A percentile compares a stretch with the other conserved stretches of the same genome.
phyloP scores from a whole-genome alignment of 2,329 filamentous ascomycete species.

The Colletotrichum falcatum region DNA sequence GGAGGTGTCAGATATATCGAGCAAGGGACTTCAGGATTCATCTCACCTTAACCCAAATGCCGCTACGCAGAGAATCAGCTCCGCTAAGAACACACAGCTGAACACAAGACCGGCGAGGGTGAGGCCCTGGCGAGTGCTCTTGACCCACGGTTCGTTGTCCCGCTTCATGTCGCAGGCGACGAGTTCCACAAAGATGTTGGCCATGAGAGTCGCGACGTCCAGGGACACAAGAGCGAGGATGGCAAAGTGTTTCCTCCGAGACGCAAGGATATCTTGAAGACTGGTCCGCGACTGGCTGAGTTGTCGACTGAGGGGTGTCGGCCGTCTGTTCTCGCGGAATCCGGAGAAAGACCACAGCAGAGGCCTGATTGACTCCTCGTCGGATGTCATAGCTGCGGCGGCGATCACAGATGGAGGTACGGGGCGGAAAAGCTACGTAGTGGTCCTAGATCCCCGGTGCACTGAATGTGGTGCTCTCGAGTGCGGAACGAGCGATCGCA shows the following conservation, averaged over 20 bases:
- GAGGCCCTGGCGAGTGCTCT: constrained; percentile 53
- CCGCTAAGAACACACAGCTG: constrained; percentile 73
- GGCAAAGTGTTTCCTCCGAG: constrained; percentile 58
- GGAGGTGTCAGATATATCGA: constrained; percentile 30
- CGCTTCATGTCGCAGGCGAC: constrained; percentile 60
- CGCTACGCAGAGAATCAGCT: constrained; percentile 69
- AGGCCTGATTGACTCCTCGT: constrained; percentile 34
- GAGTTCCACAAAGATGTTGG: constrained; percentile 61
- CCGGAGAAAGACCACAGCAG: constrained; percentile 38
- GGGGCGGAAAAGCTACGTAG: neutral
- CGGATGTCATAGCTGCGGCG: constrained; percentile 26
- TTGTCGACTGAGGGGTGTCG: constrained; percentile 35
- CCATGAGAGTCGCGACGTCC: constrained; percentile 59
- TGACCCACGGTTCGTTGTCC: constrained; percentile 56
- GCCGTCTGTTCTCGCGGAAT: constrained; percentile 34
- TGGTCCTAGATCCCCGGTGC: neutral
- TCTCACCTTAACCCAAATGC: constrained; percentile 71
- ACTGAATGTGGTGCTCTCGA: neutral
- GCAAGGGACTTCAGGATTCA: neutral
- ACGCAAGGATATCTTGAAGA: constrained; percentile 42
- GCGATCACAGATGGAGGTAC: constrained; percentile 1
- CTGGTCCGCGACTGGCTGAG: constrained; percentile 34
- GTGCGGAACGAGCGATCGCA: constrained; percentile 3
- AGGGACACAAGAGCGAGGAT: constrained; percentile 58
- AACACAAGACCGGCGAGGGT: constrained; percentile 68